Evolutionary conservation across 352 stramenopile species (phyloP), one percentile per base, ranked within the genome.

Genomic region (Globisporangium recalcitrans): DNA sequence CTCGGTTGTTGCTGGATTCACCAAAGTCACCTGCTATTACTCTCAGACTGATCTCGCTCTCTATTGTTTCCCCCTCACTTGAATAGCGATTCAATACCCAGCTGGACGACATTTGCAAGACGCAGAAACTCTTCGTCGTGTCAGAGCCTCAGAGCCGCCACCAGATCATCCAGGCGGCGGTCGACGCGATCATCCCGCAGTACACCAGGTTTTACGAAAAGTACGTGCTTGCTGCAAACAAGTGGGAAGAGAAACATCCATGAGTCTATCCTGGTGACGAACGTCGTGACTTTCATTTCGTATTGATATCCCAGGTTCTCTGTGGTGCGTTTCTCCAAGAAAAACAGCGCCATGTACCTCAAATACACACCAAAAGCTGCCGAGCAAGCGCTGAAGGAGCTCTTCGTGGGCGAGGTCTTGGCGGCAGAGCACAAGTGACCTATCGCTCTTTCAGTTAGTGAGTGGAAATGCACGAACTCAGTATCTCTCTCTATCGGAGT

Each of bases 181-280:
- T 88, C 21, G 74, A 86, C 34, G 76, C 88, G 1, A 95, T 98
- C 63, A 69, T 97, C 27, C 86, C 89, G 44, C 64, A 75, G 46
- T 98, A 98, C 73, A 88, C 88, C n/a, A 32, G 59, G 4, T 98
- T 98, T 55, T 97, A 91, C 69, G 78, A 96, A 49, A 97, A 97
- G 85, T 93, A 68, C 52, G 72, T 13, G 34, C 47, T 14, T 32
- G 34, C 22, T 52, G 22, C 6, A 21, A 16, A 32, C 14, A 24
- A n/a, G 11, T 11, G 10, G 9, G 21, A 32, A 14, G 27, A 9
- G 3, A 34, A 16, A 19, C 24, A 27, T 7, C 11, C n/a, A n/a
- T n/a, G n/a, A n/a, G n/a, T n/a, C n/a, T n/a, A n/a, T n/a, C n/a
- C n/a, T n/a, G n/a, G n/a, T n/a, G n/a, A n/a, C n/a, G n/a, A n/a